Evolutionary conservation across 345 rosid species (phyloP), one percentile per base, ranked within the genome.

Genomic region (Barbarea vulgaris): DNA sequence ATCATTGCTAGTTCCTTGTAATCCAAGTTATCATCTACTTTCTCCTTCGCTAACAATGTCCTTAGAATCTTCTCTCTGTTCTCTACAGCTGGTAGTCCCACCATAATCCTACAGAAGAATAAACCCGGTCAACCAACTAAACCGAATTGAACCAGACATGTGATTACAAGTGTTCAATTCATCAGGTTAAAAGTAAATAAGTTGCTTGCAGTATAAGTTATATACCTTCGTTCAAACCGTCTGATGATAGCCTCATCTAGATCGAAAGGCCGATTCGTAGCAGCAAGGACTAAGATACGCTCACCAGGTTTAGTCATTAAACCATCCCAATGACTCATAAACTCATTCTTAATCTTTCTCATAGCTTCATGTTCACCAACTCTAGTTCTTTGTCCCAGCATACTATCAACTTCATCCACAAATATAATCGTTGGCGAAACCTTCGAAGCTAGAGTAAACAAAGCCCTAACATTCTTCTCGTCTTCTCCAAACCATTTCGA

Each of bases 401-500:
- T 92, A 88, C 97, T 92, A 81, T 95, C 99, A 21, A 95, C 99
- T 82, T 95, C 97, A 61, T 95, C 97, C 51, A 92, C 97, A 22
- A 95, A 95, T 44, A 95, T 88, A 53, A 95, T 95, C 14, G 98
- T 89, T 0, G 98, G 99, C 4, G 97, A 87, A 13, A 95, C 98
- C 78, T 92, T 92, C 4, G 93, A 88, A 9, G 99, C 99, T 59
- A 95, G 74, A 4, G 93, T 85, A 82, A 95, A 95, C 80, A 95
- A 75, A 59, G 98, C 98, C 73, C 98, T 86, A 28, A 95, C 96
- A 25, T 90, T 95, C 84, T 95, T 95, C 86, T 92, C 99, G 9
- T 95, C 99, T 80, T 95, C 99, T 30, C 99, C 98, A 46, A 89
- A 93, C 97, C 98, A 89, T 80, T 93, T 93, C n/a, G 98, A 93